Percentiles rank a stretch among this genome's conserved stretches.
phyloP scores from a whole-genome alignment of 106 monocot genomes.

The Narthecium ossifragum region DNA sequence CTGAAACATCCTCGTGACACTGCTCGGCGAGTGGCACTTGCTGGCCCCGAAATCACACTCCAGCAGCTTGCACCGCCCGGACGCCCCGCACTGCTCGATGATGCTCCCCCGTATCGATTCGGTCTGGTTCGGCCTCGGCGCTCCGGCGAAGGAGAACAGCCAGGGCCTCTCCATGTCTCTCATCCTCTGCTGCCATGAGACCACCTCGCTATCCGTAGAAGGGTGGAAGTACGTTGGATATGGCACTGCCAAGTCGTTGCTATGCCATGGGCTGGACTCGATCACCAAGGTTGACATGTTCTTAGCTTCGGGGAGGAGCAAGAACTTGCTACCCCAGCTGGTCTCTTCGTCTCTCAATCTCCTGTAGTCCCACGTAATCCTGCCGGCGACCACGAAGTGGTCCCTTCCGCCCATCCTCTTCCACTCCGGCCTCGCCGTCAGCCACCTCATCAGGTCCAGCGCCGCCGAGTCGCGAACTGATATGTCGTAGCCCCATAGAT shows the following conservation, averaged over 20 bases:
- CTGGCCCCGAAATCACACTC: constrained; percentile 14
- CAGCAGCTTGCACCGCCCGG: constrained; percentile 21
- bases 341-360: constrained; percentile 7
- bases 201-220: constrained; percentile 9
- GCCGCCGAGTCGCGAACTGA: constrained; percentile 14
- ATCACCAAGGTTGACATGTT: constrained; percentile 33
- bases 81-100: constrained; percentile 21
- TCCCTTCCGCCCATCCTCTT: constrained; percentile 32
- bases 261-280: constrained; percentile 37
- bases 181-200: constrained; percentile 35
- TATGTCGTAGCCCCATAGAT: constrained; percentile 16
- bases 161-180: constrained; percentile 12
- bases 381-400: constrained; percentile 44
- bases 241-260: constrained; percentile 27
- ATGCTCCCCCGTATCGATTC: constrained; percentile 22
- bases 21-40: constrained; percentile 41
- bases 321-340: constrained; percentile 28
- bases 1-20: constrained; percentile 37
- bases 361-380: constrained; percentile 42
- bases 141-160: constrained; percentile 50
- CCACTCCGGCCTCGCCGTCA: constrained; percentile 39
- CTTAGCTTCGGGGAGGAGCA: constrained; percentile 18
- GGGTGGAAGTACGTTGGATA: constrained; percentile 56
- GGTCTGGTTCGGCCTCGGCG: constrained; percentile 23
- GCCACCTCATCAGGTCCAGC: constrained; percentile 24